A percentile compares a stretch with the other conserved stretches of the same genome.
These are phyloP conservation scores for Phytophthora chlamydospora DNA, from an alignment of 352 stramenopile genomes.

Conservation along the genomic window DNA sequence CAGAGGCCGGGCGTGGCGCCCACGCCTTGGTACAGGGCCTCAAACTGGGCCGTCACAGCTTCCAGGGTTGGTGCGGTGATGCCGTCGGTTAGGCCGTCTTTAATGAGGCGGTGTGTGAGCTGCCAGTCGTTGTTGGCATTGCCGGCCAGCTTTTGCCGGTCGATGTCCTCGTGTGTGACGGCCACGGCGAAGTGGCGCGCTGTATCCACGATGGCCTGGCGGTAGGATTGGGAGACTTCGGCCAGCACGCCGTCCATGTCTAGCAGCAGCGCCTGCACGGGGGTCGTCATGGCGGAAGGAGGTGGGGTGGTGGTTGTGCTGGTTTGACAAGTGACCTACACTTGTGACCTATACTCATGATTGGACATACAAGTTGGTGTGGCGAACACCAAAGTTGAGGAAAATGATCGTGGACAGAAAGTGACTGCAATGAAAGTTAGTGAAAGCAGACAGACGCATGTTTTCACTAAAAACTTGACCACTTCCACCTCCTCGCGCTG, in stretches of 20 bases:
- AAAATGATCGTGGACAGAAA: no score
- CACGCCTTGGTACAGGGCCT: slow-evolving; percentile 95
- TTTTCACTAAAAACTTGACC: no score
- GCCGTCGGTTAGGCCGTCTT: slow-evolving; percentile 21
- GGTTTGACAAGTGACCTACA: no score
- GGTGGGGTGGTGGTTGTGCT: slow-evolving; percentile 4
- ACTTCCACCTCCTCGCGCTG: no score
- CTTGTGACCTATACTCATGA: no score
- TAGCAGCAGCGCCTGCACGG: slow-evolving; percentile 86
- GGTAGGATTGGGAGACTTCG: slow-evolving; percentile 96
- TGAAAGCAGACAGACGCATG: no score
- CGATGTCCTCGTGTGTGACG: slow-evolving; percentile 91
- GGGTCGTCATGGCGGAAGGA: slow-evolving; percentile 20
- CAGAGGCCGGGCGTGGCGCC: slow-evolving; percentile 75
- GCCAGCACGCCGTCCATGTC: slow-evolving; percentile 98
- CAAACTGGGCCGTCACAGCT: slow-evolving; percentile 93
- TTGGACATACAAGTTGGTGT: no score
- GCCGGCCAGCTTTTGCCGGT: slow-evolving; percentile 91
- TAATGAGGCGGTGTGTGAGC: slow-evolving; percentile 92
- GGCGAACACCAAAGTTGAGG: no score
- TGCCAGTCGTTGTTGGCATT: slow-evolving; percentile 99
- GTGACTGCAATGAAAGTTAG: no score
- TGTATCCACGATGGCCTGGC: slow-evolving; percentile 90
- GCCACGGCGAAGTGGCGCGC: slow-evolving; percentile 85
- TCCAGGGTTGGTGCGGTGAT: slow-evolving; percentile 72